Conservation (phyloP, 257 asterid genomes). For the Rubia yunnanensis region DNA sequence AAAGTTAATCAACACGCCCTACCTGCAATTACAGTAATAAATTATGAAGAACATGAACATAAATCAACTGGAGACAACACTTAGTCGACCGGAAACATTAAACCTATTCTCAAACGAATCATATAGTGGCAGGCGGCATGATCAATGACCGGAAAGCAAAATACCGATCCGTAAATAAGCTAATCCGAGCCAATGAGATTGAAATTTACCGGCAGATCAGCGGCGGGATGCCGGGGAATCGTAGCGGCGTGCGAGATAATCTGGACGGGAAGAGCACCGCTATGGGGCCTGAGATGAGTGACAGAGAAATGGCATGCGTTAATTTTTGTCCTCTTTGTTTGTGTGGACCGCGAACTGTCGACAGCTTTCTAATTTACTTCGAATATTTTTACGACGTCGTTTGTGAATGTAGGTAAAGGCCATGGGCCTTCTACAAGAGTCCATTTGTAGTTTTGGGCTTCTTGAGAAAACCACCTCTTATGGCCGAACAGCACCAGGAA, state of each 20-base stretch:
- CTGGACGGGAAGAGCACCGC: neutral
- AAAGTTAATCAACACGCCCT: neutral
- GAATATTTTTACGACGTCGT: too few relatives aligned
- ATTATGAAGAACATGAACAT: too few relatives aligned
- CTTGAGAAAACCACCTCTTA: too few relatives aligned
- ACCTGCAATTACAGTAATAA: neutral
- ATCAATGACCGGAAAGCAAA: neutral
- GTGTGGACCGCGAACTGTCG: neutral
- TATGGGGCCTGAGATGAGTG: constrained; percentile 1
- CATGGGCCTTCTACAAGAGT: too few relatives aligned
- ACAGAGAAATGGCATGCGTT: neutral
- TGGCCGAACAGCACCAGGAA: too few relatives aligned
- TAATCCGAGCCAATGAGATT: neutral
- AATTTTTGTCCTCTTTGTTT: neutral
- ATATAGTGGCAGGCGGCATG: neutral
- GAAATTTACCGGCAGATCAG: neutral
- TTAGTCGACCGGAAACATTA: neutral
- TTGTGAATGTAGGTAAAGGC: too few relatives aligned
- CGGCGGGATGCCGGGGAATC: neutral
- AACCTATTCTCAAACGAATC: neutral
- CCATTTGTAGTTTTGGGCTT: too few relatives aligned
- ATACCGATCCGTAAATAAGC: neutral
- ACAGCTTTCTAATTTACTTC: neutral
- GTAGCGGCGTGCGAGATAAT: neutral
- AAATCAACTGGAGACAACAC: too few relatives aligned